Percentiles rank a stretch among this genome's conserved stretches.
These are phyloP conservation scores for Cladophialophora bantiana DNA, from an alignment of 2,329 filamentous ascomycete species.

Conservation along the genomic window DNA sequence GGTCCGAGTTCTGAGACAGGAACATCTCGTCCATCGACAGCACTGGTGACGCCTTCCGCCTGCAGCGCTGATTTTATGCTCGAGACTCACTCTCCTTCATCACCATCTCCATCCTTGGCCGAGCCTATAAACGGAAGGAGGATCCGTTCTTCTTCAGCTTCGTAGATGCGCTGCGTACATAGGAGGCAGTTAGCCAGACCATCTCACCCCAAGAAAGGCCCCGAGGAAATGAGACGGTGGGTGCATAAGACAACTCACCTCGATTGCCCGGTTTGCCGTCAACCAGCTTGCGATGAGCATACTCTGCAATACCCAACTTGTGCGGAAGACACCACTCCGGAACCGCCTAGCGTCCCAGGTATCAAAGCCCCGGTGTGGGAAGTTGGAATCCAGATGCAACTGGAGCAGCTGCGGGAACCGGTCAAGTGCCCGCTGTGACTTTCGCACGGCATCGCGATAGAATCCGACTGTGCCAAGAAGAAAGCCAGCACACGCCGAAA, in stretches of 20 bases:
- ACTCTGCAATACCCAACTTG: conserved; percentile 36
- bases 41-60: neutral
- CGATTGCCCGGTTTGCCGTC: conserved; percentile 34
- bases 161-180: conserved; percentile 25
- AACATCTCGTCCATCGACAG: neutral
- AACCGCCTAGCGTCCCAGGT: conserved; percentile 28
- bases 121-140: conserved; percentile 23
- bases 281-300: conserved; percentile 39
- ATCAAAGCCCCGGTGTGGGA: conserved; percentile 36
- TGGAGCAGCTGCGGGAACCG: conserved; percentile 36
- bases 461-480: conserved; percentile 34
- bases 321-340: conserved; percentile 24
- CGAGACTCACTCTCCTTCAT: neutral
- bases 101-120: neutral
- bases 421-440: conserved; percentile 33
- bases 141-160: conserved; percentile 35
- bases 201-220: neutral
- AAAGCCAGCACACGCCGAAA: conserved; percentile 35
- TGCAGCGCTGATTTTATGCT: neutral
- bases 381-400: conserved; percentile 38
- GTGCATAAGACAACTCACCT: conserved; percentile 28
- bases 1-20: no score
- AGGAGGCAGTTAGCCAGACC: neutral
- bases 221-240: neutral
- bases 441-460: conserved; percentile 37